These are phyloP conservation scores for Breviolum minutum DNA, from an alignment of 73 alveolate genomes.

Conservation along the genomic window DNA sequence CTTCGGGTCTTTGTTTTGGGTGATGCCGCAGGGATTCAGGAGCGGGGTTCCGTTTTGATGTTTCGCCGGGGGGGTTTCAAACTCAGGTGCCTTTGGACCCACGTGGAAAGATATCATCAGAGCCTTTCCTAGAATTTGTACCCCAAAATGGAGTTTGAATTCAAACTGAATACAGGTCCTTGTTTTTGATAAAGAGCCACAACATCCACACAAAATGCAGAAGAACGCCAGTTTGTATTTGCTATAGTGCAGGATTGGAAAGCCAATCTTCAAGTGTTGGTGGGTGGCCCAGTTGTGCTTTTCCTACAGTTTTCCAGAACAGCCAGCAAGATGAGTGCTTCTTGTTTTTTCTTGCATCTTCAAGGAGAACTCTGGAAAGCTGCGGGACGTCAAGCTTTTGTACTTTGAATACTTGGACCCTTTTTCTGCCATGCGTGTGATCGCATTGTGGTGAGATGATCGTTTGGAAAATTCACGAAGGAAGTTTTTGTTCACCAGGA, in stretches of 20 bases:
- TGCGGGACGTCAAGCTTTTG: not conserved
- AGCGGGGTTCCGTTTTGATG: not conserved
- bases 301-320: not conserved
- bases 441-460: not conserved
- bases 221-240: not conserved
- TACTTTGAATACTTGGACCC: conserved; percentile 51
- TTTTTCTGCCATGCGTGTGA: not conserved
- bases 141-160: too few relatives aligned
- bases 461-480: too few relatives aligned
- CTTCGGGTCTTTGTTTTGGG: conserved; percentile 72
- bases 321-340: not conserved
- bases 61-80: too few relatives aligned
- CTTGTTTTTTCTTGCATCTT: not conserved
- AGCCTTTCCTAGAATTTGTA: not conserved
- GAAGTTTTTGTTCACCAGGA: not conserved
- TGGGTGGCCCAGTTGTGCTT: not conserved
- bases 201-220: not conserved
- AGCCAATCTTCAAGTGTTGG: conserved; percentile 10
- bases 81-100: not conserved
- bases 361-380: conserved; percentile 4
- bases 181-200: too few relatives aligned
- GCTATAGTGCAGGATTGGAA: conserved; percentile 19
- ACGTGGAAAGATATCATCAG: not conserved
- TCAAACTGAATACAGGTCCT: too few relatives aligned
- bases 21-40: conserved; percentile 78